A percentile compares a stretch with the other conserved stretches of the same genome.
Conservation (phyloP, 805 yeast species). For the Metschnikowia cubensis region DNA sequence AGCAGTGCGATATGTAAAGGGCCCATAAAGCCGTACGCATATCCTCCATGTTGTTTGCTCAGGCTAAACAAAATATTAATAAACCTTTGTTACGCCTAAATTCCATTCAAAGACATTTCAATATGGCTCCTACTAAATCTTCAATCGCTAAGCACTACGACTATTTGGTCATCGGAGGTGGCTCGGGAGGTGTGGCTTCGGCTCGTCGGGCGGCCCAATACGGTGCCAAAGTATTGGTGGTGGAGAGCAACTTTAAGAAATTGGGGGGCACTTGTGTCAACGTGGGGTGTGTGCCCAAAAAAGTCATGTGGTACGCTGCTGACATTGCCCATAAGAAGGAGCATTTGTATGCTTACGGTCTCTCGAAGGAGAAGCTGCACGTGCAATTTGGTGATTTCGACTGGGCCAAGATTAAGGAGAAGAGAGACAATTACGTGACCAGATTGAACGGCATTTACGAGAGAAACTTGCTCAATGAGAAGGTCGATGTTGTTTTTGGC, state of each 20-base stretch:
- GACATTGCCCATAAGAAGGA: conserved; percentile 75
- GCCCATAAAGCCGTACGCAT: not conserved
- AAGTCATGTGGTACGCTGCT: conserved; percentile 97
- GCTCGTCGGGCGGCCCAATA: conserved; percentile 93
- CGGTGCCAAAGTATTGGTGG: conserved; percentile 81
- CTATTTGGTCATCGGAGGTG: conserved; percentile 96
- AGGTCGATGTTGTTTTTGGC: conserved; percentile 83
- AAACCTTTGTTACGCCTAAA: conserved; percentile 14
- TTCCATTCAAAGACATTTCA: conserved; percentile 29
- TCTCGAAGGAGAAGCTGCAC: conserved; percentile 51
- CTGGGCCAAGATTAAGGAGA: conserved; percentile 77
- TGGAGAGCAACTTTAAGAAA: conserved; percentile 64
- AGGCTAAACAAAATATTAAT: conserved; percentile 7
- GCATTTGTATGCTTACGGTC: conserved; percentile 81
- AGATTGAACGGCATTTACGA: conserved; percentile 93
- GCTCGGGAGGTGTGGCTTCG: conserved; percentile 98
- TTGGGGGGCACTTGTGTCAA: conserved; percentile 99
- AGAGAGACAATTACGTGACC: conserved; percentile 87
- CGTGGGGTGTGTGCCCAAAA: conserved; percentile 99
- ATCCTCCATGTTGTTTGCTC: conserved; percentile 11
- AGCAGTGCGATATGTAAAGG: not conserved
- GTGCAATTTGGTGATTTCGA: conserved; percentile 55
- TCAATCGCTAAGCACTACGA: conserved; percentile 58
- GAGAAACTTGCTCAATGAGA: conserved; percentile 80
- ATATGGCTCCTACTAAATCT: conserved; percentile 53